A percentile compares a stretch with the other conserved stretches of the same genome.
Evolutionary conservation across 768 basidiomycete species (phyloP).

Genomic region (Collybia mongolica): DNA sequence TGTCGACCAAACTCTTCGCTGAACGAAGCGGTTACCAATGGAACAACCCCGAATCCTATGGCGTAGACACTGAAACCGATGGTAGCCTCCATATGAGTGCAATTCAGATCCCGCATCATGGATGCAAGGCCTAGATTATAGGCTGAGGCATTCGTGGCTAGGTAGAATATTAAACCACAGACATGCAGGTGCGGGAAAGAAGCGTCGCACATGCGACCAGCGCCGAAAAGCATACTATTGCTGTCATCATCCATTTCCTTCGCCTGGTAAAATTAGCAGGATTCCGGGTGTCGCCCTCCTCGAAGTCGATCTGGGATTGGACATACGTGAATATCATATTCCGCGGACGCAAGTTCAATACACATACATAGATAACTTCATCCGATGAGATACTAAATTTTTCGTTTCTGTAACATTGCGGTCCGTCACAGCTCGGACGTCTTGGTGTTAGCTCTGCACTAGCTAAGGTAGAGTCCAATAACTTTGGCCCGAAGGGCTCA

Average conservation of each 20-base stretch:
- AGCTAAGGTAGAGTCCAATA: too few species aligned
- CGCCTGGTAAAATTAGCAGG: constrained; percentile 18
- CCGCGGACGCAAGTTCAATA: not conserved
- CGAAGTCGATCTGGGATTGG: constrained; percentile 21
- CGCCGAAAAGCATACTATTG: constrained; percentile 47
- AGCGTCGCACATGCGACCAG: constrained; percentile 39
- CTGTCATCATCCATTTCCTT: constrained; percentile 31
- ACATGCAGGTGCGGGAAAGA: not conserved
- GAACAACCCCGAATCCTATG: constrained; percentile 61
- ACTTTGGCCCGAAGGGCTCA: too few species aligned
- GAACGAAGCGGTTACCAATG: constrained; percentile 65
- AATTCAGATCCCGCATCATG: constrained; percentile 52
- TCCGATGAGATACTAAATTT: not conserved
- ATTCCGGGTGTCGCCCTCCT: constrained; percentile 20
- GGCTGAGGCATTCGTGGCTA: constrained; percentile 50
- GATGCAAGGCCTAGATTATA: constrained; percentile 56
- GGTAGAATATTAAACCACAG: not conserved
- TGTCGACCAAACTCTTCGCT: constrained; percentile 74
- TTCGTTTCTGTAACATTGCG: not conserved
- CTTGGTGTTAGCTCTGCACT: too few species aligned
- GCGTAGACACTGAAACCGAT: constrained; percentile 52
- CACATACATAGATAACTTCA: constrained; percentile 13
- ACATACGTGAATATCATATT: not conserved
- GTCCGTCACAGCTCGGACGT: too few species aligned
- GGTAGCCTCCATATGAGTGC: constrained; percentile 43